These are phyloP conservation scores for Arachnomyces sp. DNA, from an alignment of 2,329 filamentous ascomycete species.

Conservation along the genomic window DNA sequence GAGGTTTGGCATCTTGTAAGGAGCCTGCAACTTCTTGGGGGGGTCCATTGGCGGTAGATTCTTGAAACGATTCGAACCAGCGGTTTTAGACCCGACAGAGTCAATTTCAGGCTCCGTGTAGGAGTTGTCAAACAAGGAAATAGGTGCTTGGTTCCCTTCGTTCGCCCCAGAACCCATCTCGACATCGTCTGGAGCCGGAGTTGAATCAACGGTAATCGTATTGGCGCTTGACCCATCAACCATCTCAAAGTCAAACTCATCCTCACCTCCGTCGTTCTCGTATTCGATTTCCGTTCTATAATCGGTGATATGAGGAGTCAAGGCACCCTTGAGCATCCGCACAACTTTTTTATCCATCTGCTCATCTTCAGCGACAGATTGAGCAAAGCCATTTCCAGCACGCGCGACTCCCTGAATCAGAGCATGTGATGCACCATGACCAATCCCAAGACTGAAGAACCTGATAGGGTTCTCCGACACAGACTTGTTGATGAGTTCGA, in stretches of 20 bases:
- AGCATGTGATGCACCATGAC: slow-evolving; percentile 45
- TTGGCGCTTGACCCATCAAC: slow-evolving; percentile 44
- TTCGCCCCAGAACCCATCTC: slow-evolving; percentile 12
- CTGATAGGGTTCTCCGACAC: slow-evolving; percentile 39
- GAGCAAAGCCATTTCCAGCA: slow-evolving; percentile 52
- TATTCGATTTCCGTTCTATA: slow-evolving; percentile 59
- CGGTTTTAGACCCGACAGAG: slow-evolving; percentile 15
- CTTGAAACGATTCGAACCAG: slow-evolving; percentile 27
- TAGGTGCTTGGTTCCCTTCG: slow-evolving; percentile 27
- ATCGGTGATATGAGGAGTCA: slow-evolving; percentile 58
- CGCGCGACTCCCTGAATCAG: slow-evolving; percentile 52
- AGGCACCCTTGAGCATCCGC: slow-evolving; percentile 63
- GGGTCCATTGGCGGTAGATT: slow-evolving; percentile 45
- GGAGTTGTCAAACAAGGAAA: slow-evolving; percentile 53
- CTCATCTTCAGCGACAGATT: slow-evolving; percentile 54
- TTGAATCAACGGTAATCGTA: slow-evolving; percentile 6
- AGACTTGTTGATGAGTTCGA: slow-evolving; percentile 40
- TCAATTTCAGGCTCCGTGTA: slow-evolving; percentile 37
- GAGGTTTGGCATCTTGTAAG: slow-evolving; percentile 54
- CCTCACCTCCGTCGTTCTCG: slow-evolving; percentile 21
- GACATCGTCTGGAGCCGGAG: slow-evolving; percentile 5
- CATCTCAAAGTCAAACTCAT: slow-evolving; percentile 52
- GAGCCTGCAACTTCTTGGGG: slow-evolving; percentile 57
- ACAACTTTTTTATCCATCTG: slow-evolving; percentile 61
- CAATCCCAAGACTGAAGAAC: slow-evolving; percentile 50